phyloP scores from a whole-genome alignment of 768 basidiomycete genomes.

The Naganishia friedmannii region DNA sequence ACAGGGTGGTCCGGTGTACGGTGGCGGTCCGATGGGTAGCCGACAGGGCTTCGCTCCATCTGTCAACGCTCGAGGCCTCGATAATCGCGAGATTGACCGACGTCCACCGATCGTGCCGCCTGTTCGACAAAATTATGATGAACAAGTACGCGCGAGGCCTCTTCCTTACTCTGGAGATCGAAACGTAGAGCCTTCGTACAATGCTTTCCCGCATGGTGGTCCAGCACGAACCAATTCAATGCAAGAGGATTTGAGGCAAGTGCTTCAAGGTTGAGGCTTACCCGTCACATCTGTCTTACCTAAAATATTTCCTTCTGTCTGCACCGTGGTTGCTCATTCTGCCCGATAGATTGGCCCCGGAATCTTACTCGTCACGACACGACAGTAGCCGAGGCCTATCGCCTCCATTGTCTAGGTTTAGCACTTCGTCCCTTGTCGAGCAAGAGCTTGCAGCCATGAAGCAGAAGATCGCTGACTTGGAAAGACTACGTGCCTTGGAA shows the following conservation, averaged over 20 bases:
- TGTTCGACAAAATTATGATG: background rate
- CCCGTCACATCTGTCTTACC: background rate
- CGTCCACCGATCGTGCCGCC: background rate
- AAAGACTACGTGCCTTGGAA: conserved; percentile 13
- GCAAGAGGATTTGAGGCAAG: background rate
- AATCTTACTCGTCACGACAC: background rate
- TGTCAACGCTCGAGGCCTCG: background rate
- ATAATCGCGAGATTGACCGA: background rate
- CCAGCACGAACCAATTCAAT: background rate
- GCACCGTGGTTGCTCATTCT: background rate
- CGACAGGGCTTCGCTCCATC: background rate
- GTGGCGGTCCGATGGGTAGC: background rate
- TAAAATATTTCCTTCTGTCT: background rate
- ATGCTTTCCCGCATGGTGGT: background rate
- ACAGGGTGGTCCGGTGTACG: background rate
- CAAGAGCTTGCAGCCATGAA: conserved; percentile 25
- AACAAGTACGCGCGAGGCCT: background rate
- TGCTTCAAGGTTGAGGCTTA: background rate
- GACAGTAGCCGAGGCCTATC: background rate
- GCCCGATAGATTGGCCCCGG: background rate
- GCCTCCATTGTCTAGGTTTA: background rate
- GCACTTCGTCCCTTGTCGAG: conserved; percentile 16
- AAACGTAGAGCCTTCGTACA: background rate
- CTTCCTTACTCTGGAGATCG: background rate
- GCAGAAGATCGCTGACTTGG: conserved; percentile 20